Conservation (phyloP, 2,329 filamentous ascomycete species). For the Sporothrix globosa region DNA sequence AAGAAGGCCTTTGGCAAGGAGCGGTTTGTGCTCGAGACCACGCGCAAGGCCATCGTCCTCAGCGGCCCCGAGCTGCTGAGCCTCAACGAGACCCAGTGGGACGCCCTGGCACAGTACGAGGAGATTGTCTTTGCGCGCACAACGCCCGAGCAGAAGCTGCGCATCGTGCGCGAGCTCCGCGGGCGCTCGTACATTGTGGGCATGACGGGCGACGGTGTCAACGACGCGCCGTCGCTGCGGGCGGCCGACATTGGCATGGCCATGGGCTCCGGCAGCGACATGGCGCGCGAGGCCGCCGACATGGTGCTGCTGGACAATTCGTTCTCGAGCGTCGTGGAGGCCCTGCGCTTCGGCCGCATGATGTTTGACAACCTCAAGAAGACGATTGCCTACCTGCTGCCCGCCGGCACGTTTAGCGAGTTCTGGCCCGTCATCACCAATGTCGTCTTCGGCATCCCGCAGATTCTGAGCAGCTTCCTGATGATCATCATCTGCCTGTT, state of each 20-base stretch:
- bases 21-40: conserved; percentile 26
- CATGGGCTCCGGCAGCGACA: conserved; percentile 78
- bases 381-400: conserved; percentile 72
- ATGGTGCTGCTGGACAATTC: conserved; percentile 75
- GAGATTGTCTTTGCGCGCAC: conserved; percentile 78
- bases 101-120: conserved; percentile 63
- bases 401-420: conserved; percentile 73
- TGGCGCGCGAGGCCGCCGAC: conserved; percentile 78
- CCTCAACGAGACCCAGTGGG: conserved; percentile 71
- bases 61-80: conserved; percentile 67
- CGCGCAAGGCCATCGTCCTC: conserved; percentile 60
- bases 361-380: conserved; percentile 84
- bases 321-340: conserved; percentile 72
- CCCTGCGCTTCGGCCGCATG: conserved; percentile 71
- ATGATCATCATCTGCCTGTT: conserved; percentile 75
- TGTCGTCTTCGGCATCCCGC: conserved; percentile 71
- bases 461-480: conserved; percentile 72
- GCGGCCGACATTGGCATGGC: conserved; percentile 83
- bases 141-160: conserved; percentile 77
- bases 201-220: conserved; percentile 87
- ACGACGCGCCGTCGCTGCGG: conserved; percentile 79
- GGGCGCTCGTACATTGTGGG: conserved; percentile 67
- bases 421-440: conserved; percentile 77
- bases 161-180: conserved; percentile 77
- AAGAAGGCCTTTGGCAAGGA: conserved; percentile 29